Evolutionary conservation across 345 rosid species (phyloP), one percentile per base, ranked within the genome.

Genomic region (Boechera divaricarpa): DNA sequence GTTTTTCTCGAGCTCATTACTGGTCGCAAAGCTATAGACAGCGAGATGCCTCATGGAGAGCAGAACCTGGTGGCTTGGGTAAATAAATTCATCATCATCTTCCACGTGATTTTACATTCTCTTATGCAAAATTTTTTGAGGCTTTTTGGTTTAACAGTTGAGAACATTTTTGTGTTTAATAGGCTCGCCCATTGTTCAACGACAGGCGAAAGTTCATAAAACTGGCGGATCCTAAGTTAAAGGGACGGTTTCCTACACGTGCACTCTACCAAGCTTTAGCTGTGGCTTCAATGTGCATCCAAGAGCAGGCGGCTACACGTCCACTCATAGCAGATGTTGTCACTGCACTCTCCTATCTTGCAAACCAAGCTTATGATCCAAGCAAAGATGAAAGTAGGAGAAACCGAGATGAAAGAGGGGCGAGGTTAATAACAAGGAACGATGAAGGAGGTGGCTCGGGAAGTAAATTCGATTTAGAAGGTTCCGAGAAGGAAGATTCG

Each of bases 21-120:
- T 10, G 98, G 99, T 58, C 91, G 99, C 3, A 89, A 89, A 77
- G 99, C 99, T 7, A 93, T 95, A 32, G 99, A 95, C 70, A 86
- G 87, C 68, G 84, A 80, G 44, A 88, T 80, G 75, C 97, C 99
- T 41, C 97, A 92, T 70, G 99, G 94, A 64, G 98, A 93, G 59
- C 99, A 95, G 86, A 95, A 92, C 76, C 91, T 95, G 7, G 91
- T 92, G 15, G 85, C 97, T 73, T 95, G 99, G 99, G 99, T 95
- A 44, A 44, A 5, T 13, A 44, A 92, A 92, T 3, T 41, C 57
- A n/a, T 26, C 31, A 31, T 73, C 53, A 44, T 74, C 26, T 39
- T 54, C 41, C 24, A 38, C 32, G 31, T 29, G 28, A 21, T 0
- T 65, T 35, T n/a, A 26, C 21, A 7, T 63, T 54, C n/a, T 3